phyloP scores from a whole-genome alignment of 441 rosid genomes.

The Euphorbia schlechtendalii region DNA sequence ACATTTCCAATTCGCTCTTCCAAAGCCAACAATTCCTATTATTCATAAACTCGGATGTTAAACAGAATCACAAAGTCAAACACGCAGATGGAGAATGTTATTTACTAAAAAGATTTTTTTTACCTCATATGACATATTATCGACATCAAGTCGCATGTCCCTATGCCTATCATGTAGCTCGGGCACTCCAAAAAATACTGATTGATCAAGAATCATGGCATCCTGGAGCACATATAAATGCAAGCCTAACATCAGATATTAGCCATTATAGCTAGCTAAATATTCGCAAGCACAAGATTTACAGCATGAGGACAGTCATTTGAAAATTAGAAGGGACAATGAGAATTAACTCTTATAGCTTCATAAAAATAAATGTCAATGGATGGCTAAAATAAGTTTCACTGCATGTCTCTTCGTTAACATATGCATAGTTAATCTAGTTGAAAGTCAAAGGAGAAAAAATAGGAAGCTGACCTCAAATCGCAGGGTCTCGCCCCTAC shows the following conservation, averaged over 20 bases:
- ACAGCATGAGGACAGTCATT: no score
- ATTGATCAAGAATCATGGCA: conserved; percentile 65
- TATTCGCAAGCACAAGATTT: no score
- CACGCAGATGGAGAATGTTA: conserved; percentile 7
- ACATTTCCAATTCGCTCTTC: conserved; percentile 94
- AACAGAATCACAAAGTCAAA: not conserved
- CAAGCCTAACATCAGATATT: not conserved
- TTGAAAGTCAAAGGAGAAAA: conserved; percentile 1
- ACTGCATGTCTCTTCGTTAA: no score
- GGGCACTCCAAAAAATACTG: conserved; percentile 48
- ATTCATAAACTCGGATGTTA: not conserved
- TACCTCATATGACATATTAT: conserved; percentile 94
- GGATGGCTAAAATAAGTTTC: no score
- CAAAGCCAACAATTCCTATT: conserved; percentile 71
- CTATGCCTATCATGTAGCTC: conserved; percentile 75
- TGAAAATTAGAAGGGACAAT: no score
- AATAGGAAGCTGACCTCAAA: conserved; percentile 49
- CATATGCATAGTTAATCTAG: not conserved
- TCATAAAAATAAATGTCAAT: no score
- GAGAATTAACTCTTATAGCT: no score
- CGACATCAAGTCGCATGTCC: conserved; percentile 86
- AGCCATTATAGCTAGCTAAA: no score
- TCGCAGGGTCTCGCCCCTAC: conserved; percentile 67
- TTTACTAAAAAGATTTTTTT: conserved; percentile 12
- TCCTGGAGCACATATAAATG: conserved; percentile 42